Conservation (phyloP, 2,329 filamentous ascomycete species). For the Fusarium buxicola region DNA sequence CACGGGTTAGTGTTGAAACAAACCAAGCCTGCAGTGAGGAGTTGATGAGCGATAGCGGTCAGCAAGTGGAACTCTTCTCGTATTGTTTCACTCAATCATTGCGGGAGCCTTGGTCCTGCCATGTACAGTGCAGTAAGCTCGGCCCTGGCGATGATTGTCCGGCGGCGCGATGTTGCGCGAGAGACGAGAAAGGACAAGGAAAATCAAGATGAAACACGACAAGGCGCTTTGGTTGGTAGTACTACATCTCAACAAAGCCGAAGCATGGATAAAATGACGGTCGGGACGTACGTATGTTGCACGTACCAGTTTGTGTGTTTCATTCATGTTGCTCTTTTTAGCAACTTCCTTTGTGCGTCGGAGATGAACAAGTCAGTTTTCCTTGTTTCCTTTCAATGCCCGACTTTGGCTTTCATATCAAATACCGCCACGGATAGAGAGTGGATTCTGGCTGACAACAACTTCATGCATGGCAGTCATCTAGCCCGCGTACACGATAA, state of each 20-base stretch:
- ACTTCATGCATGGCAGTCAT: too few relatives aligned
- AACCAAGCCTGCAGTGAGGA: conserved; percentile 2
- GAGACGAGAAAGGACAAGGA: conserved; percentile 12
- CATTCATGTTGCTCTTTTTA: conserved; percentile 15
- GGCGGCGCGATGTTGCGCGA: conserved; percentile 11
- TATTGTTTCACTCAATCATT: conserved; percentile 16
- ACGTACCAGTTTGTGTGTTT: conserved; percentile 18
- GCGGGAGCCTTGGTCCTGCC: conserved; percentile 11
- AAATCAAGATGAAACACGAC: conserved; percentile 30
- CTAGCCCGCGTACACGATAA: too few relatives aligned
- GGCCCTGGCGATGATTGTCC: background rate
- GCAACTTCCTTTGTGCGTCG: conserved; percentile 3
- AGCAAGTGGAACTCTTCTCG: conserved; percentile 21
- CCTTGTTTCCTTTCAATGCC: conserved; percentile 5
- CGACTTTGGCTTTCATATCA: background rate
- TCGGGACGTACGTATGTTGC: background rate
- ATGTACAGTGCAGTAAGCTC: conserved; percentile 3
- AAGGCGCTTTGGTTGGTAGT: conserved; percentile 16
- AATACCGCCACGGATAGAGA: background rate
- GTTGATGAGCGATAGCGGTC: conserved; percentile 20
- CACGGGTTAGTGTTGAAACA: background rate
- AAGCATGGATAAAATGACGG: conserved; percentile 1
- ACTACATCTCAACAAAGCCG: conserved; percentile 24
- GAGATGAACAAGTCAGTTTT: background rate
- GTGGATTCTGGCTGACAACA: conserved; percentile 16